Conservation (phyloP, 202 grass and related monocot genomes). For the Zoysia matrella region DNA sequence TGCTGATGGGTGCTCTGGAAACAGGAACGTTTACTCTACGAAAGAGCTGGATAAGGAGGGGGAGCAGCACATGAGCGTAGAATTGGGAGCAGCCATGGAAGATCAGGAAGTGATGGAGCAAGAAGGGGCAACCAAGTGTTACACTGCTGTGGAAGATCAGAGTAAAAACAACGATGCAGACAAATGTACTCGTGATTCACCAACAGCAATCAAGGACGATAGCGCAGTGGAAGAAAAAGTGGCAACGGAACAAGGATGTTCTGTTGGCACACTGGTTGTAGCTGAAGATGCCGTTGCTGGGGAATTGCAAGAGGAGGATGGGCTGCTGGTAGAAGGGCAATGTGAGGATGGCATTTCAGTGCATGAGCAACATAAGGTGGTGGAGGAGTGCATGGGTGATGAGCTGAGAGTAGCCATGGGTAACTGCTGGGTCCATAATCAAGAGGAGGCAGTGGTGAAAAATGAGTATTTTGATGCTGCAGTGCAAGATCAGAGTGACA, state of each 20-base stretch:
- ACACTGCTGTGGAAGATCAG: slow-evolving; percentile 16
- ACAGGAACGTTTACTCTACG: not conserved
- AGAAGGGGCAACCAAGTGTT: not conserved
- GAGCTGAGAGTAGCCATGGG: not conserved
- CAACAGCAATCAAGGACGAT: not conserved
- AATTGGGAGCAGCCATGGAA: not conserved
- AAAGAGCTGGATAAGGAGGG: slow-evolving; percentile 6
- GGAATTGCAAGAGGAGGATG: not conserved
- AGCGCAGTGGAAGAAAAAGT: not conserved
- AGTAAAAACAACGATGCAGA: not conserved
- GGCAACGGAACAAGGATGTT: slow-evolving; percentile 11
- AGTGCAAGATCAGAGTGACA: slow-evolving; percentile 15
- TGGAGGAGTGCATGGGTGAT: not conserved
- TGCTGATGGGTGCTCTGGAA: not conserved
- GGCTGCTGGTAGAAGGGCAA: not conserved
- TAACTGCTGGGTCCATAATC: not conserved
- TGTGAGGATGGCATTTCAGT: not conserved
- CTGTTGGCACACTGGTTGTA: not conserved
- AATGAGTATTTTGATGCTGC: slow-evolving; percentile 1
- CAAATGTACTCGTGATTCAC: not conserved
- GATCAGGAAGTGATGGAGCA: slow-evolving; percentile 27
- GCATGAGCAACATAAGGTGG: not conserved
- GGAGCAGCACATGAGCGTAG: not conserved
- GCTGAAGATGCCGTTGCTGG: not conserved
- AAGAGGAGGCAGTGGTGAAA: slow-evolving; percentile 14